Evolutionary conservation across 2,329 filamentous ascomycete genomes (phyloP), one percentile per base, ranked within the genome.

Genomic region (Cladosporium sp.): DNA sequence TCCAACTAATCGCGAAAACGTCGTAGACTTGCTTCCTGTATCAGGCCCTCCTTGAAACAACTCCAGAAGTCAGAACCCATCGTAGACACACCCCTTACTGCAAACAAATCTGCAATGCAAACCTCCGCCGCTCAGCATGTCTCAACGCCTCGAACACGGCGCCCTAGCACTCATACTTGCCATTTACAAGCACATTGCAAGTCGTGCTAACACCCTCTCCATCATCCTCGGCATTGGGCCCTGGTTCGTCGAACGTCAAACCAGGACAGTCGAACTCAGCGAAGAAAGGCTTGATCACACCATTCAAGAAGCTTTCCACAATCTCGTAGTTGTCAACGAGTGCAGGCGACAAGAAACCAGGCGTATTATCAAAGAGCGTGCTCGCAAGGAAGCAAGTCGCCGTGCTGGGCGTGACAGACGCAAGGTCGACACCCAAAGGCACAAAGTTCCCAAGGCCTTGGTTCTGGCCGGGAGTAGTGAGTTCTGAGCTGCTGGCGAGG

Each of bases 381-480:
- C 52, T 52, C 29, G 57, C 53, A 29, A 64, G 41, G 56, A 63
- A 63, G 53, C 61, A 64, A 18, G 52, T 57, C 9, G 59, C 51
- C 29, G 49, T 12, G 7, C 42, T 29, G 9, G 60, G 53, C 11
- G 51, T 57, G 37, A 57, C 34, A 24, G 24, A 34, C 30, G 43
- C 53, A 12, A 60, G 30, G 39, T 64, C 54, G 11, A 56, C 39
- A 34, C 52, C 54, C 19, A 62, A 47, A 2, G 61, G 61, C 6
- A 63, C 58, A 47, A 63, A 64, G 50, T 62, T 63, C 50, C 56
- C 55, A 9, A 60, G 27, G 13, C 61, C 60, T 47, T 64, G 40
- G 54, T 64, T 64, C 30, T 43, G 34, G n/a, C 61, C 61, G 44
- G 7, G 61, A 53, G 20, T 43, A 55, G 17, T 48, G 56, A 34